Evolutionary conservation across 2,329 filamentous ascomycete genomes (phyloP).

Genomic region (Diplodia sapinea): DNA sequence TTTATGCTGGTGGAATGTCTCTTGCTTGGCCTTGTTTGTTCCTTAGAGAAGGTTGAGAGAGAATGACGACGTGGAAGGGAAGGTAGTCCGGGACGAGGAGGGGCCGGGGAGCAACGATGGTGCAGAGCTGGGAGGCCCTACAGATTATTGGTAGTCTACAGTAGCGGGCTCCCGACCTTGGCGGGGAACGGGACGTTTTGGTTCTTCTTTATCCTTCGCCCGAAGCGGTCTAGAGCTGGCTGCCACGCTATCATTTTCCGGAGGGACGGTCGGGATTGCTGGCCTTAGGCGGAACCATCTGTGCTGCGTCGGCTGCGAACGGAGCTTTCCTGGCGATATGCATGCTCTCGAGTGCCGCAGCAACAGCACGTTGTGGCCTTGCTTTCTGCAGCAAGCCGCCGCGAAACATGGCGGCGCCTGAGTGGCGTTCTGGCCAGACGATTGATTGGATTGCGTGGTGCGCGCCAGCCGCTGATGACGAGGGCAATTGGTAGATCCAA

Average conservation of each 20-base stretch:
- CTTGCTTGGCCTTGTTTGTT: neutral
- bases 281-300: neutral
- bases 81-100: neutral
- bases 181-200: slow-evolving; percentile 1
- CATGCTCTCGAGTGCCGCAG: neutral
- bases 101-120: neutral
- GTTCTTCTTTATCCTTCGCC: neutral
- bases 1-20: neutral
- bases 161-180: slow-evolving; percentile 1
- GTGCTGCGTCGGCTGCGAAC: neutral
- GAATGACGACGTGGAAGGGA: neutral
- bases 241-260: neutral
- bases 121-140: neutral
- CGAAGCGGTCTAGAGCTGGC: neutral
- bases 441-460: neutral
- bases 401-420: neutral
- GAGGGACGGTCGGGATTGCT: neutral
- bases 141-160: neutral
- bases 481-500: neutral
- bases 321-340: neutral
- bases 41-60: neutral
- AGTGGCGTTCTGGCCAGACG: neutral
- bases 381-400: neutral
- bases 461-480: slow-evolving; percentile 10
- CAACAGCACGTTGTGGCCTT: neutral